A percentile compares a stretch with the other conserved stretches of the same genome.
These are phyloP conservation scores for Macroventuria anomochaeta DNA, from an alignment of 2,329 filamentous ascomycete genomes.

Conservation along the genomic window DNA sequence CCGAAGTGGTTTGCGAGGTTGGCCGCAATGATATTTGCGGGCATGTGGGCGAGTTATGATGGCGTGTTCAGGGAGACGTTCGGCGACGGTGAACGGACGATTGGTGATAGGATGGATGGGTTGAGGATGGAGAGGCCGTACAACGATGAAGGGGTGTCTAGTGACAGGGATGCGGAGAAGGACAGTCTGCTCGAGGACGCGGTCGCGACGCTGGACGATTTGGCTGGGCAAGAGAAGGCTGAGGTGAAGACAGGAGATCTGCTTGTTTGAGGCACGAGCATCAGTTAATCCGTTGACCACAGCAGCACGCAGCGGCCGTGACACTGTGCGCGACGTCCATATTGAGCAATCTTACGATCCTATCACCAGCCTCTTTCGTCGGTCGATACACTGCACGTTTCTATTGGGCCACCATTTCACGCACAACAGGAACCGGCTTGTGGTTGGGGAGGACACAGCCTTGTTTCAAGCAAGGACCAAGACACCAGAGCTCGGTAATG, in stretches of 20 bases:
- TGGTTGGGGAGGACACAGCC: no score
- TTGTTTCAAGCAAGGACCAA: no score
- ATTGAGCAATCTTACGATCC: no score
- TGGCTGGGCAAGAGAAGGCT: constrained; percentile 3
- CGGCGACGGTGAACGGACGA: constrained; percentile 82
- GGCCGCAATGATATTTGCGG: constrained; percentile 60
- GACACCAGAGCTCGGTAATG: no score
- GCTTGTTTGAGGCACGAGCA: not conserved
- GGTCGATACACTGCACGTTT: no score
- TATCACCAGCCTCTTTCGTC: no score
- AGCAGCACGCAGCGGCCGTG: no score
- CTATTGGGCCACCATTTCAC: no score
- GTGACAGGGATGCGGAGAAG: constrained; percentile 18
- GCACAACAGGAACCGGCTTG: no score
- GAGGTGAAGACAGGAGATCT: not conserved
- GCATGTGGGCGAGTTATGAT: constrained; percentile 72
- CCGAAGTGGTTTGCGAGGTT: constrained; percentile 70
- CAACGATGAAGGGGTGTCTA: constrained; percentile 1
- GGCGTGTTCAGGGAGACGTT: constrained; percentile 69
- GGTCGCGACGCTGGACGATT: constrained; percentile 6
- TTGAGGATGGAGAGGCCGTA: not conserved
- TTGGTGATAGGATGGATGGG: constrained; percentile 28
- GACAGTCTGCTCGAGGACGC: constrained; percentile 20
- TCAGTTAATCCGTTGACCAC: not conserved
- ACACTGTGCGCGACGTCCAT: no score